These are phyloP conservation scores for Chlorociboria aeruginascens DNA, from an alignment of 495 filamentous ascomycete species.

Conservation along the genomic window DNA sequence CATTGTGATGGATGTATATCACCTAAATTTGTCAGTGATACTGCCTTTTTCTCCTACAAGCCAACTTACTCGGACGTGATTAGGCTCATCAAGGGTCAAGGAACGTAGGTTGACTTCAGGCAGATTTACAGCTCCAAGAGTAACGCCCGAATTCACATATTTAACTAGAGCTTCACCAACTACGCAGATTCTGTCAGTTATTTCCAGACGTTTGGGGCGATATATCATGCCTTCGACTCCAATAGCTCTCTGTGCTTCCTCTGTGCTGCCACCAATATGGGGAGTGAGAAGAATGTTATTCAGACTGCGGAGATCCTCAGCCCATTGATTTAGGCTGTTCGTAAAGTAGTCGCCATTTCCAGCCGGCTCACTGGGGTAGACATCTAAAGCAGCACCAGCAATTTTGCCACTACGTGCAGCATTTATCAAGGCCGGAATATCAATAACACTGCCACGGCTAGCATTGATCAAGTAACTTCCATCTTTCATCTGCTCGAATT, in stretches of 20 bases:
- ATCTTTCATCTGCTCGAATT: constrained; percentile 81
- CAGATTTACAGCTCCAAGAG: constrained; percentile 86
- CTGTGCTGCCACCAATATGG: constrained; percentile 94
- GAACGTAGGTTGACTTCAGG: constrained; percentile 84
- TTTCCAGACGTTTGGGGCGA: not conserved
- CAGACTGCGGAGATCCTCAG: constrained; percentile 69
- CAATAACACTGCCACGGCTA: constrained; percentile 83
- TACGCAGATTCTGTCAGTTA: constrained; percentile 11
- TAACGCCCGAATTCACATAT: constrained; percentile 89
- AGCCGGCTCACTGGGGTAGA: constrained; percentile 87
- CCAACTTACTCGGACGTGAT: constrained; percentile 61
- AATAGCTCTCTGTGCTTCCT: constrained; percentile 95
- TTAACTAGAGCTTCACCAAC: constrained; percentile 75
- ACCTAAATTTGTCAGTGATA: constrained; percentile 34
- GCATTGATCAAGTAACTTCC: constrained; percentile 95
- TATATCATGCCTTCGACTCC: constrained; percentile 58
- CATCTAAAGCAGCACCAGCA: constrained; percentile 89
- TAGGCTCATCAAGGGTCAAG: constrained; percentile 73
- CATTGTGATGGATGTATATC: constrained; percentile 91
- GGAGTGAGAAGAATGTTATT: constrained; percentile 93
- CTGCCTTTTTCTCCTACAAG: not conserved
- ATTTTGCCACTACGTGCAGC: constrained; percentile 81
- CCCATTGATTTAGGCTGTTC: constrained; percentile 73
- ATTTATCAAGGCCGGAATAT: constrained; percentile 85
- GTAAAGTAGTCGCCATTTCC: constrained; percentile 95